Evolutionary conservation across 306 rosid species (phyloP), one percentile per base, ranked within the genome.

Genomic region (Medicago arabica): DNA sequence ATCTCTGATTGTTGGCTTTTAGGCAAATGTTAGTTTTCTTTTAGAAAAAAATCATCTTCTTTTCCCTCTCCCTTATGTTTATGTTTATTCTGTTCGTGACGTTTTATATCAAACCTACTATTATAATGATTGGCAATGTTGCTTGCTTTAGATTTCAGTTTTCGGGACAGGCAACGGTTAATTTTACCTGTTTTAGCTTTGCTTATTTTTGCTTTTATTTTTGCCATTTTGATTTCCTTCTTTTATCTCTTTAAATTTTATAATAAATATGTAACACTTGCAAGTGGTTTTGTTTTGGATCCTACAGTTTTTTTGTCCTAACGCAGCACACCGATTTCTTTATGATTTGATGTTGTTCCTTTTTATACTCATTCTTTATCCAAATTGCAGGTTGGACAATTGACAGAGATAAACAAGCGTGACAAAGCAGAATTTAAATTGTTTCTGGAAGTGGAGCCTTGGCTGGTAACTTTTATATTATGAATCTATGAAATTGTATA

Each of bases 301-400:
- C 55, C 18, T 0, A 44, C 4, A n/a, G 55, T 50, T 50, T 50
- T 50, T 49, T 50, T 4, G 1, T 44, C 50, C 4, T 44, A 44
- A 44, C 3, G 50, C 50, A 44, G n/a, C 50, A 44, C n/a, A 44
- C 50, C 46, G 11, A 41, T 41, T 41, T 43, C 47, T 43, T 11
- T 43, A 43, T 43, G 14, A 43, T 43, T 43, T 43, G 47, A 43
- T 10, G 14, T 43, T 43, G 47, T 43, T 43, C 14, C 3, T 12
- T 46, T 50, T 54, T 54, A 2, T 18, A 8, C 60, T 54, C 60
- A 54, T 54, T 54, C 23, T 21, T 21, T 28, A 54, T 54, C 18
- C 28, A 54, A 18, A 18, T 53, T 54, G 60, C 60, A 54, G 60
- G 28, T 54, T 54, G 60, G 60, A 54, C 60, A 54, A 18, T 18